Evolutionary conservation across 2,329 filamentous ascomycete genomes (phyloP).

Genomic region (Xylariales sp.): DNA sequence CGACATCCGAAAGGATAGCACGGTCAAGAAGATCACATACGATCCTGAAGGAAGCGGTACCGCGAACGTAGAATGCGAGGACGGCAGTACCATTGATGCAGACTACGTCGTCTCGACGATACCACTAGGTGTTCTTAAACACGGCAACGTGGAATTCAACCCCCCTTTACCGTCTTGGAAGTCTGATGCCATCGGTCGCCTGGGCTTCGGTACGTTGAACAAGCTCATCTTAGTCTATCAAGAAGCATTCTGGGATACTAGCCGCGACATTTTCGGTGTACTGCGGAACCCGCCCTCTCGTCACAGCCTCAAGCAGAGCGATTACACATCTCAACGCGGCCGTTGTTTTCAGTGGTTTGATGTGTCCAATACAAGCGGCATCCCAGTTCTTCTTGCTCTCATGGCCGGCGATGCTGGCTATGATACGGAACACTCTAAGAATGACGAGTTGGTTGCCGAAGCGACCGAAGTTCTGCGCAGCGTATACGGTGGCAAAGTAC

Average conservation of each 20-base stretch:
- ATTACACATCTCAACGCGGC: conserved; percentile 76
- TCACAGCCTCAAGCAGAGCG: conserved; percentile 69
- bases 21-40: conserved; percentile 67
- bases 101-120: conserved; percentile 89
- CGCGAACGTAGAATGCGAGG: conserved; percentile 67
- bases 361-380: conserved; percentile 79
- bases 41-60: conserved; percentile 46
- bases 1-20: conserved; percentile 68
- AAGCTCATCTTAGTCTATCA: conserved; percentile 92
- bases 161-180: conserved; percentile 90
- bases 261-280: conserved; percentile 90
- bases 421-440: conserved; percentile 72
- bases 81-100: conserved; percentile 73
- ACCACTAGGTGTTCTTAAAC: conserved; percentile 86
- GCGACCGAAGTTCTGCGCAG: conserved; percentile 73
- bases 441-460: conserved; percentile 73
- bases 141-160: conserved; percentile 77
- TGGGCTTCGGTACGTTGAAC: conserved; percentile 92
- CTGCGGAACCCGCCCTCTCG: conserved; percentile 67
- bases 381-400: conserved; percentile 82
- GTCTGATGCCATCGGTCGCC: conserved; percentile 67
- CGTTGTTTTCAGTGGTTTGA: conserved; percentile 99
- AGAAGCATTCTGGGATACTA: conserved; percentile 82
- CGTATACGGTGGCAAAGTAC: conserved; percentile 69
- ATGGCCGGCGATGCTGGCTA: conserved; percentile 96